phyloP scores from a whole-genome alignment of 495 filamentous ascomycete genomes.

The Aspergillus diversus region DNA sequence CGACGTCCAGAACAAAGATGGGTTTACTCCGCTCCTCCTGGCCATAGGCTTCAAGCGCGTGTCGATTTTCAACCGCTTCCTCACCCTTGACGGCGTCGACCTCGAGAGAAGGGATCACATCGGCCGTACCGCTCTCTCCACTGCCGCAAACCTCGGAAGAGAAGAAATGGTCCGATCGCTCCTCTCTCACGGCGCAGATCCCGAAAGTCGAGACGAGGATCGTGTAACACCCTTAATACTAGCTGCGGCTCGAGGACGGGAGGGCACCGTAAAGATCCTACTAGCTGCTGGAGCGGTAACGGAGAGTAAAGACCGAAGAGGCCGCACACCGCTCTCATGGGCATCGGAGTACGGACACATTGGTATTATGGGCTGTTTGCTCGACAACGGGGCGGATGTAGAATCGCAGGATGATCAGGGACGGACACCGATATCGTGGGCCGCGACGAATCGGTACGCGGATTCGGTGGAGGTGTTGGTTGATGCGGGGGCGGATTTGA shows the following conservation, averaged over 20 bases:
- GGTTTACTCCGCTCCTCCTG: not conserved
- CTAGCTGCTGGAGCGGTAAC: not conserved
- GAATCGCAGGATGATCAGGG: not conserved
- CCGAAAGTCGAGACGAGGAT: not conserved
- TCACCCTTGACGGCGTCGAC: not conserved
- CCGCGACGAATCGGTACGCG: not conserved
- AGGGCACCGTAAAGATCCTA: not conserved
- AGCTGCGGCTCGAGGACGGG: not conserved
- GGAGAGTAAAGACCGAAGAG: not conserved
- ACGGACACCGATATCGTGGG: not conserved
- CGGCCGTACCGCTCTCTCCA: not conserved
- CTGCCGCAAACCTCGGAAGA: not conserved
- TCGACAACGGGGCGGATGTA: not conserved
- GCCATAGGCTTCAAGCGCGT: not conserved
- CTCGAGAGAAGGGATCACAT: not conserved
- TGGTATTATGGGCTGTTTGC: not conserved
- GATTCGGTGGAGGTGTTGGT: not conserved
- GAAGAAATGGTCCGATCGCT: not conserved
- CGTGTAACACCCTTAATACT: not conserved
- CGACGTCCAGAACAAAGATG: not conserved
- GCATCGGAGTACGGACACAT: not conserved
- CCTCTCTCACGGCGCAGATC: not conserved
- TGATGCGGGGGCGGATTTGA: not conserved
- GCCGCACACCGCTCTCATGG: not conserved
- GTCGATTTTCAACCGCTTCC: not conserved